Evolutionary conservation across 2,329 filamentous ascomycete genomes (phyloP), one percentile per base, ranked within the genome.

Genomic region (Herpotrichia juniperi): DNA sequence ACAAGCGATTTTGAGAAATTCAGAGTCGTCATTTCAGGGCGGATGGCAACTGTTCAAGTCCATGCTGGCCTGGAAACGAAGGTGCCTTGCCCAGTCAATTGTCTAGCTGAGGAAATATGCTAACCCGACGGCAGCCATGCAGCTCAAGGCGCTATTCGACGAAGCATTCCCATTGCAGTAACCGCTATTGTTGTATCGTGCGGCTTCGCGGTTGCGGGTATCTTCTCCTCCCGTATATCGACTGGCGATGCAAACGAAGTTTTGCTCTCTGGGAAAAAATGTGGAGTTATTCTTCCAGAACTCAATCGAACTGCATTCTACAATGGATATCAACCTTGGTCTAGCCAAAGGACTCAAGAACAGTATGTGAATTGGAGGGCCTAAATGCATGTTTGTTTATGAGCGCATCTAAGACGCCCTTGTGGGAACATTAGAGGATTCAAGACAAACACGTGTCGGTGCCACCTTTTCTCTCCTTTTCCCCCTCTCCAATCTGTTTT

Each of bases 1-100:
- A 11, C 69, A 73, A 46, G 53, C 65, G 2, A 56, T 71, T 7
- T 53, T 73, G 1, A 54, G 65, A 3, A 73, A 73, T 42, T 56
- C 56, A 4, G 31, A 53, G n/a, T 56, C 42, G n/a, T 54, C 51
- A 14, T 24, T 28, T 11, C 35, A 49, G 24, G 37, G 25, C 7
- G 35, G 17, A 8, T 49, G 46, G 46, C 11, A 22, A 5, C 37
- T 6, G 16, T 9, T 17, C 35, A 49, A 16, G 16, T 48, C 25
- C 14, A 21, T n/a, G 34, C 7, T 37, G 8, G 34, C 26, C 26
- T 28, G 12, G 26, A 28, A 28, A 28, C 26, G 26, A 28, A 28
- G 26, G 26, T 28, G 12, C 7, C 12, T 28, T 28, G 7, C 7
- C 26, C 7, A 12, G 7, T 7, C 26, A 12, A 28, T 28, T 28